Percentiles rank a stretch among this genome's conserved stretches.
phyloP scores from a whole-genome alignment of 352 stramenopile species.

The Globisporangium irregulare region DNA sequence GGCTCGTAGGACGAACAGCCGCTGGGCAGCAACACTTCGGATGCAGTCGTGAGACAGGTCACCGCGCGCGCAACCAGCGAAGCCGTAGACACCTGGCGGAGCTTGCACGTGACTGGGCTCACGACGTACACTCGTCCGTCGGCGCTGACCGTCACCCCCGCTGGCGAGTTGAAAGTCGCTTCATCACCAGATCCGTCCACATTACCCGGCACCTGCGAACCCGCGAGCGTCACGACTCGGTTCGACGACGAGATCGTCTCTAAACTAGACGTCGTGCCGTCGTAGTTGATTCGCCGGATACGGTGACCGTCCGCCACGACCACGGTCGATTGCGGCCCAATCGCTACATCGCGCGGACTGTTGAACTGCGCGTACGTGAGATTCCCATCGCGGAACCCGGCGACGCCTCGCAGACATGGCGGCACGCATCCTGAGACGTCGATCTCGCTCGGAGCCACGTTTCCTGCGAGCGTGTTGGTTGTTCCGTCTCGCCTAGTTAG shows the following conservation, averaged over 20 bases:
- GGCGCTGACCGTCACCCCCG: slow-evolving; percentile 78
- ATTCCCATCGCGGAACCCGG: slow-evolving; percentile 85
- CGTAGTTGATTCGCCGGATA: slow-evolving; percentile 82
- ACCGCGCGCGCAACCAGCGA: slow-evolving; percentile 58
- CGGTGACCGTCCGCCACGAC: slow-evolving; percentile 90
- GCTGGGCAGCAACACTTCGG: slow-evolving; percentile 87
- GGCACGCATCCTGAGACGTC: slow-evolving; percentile 83
- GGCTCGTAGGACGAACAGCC: slow-evolving; percentile 94
- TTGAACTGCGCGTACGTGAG: slow-evolving; percentile 89
- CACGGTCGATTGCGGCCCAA: slow-evolving; percentile 77
- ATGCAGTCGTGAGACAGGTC: slow-evolving; percentile 75
- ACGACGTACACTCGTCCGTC: slow-evolving; percentile 90
- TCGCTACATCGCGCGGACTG: slow-evolving; percentile 89
- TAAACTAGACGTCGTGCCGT: slow-evolving; percentile 47
- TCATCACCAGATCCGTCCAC: slow-evolving; percentile 86
- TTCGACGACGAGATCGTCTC: slow-evolving; percentile 61
- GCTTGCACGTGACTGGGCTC: slow-evolving; percentile 88
- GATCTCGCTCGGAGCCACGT: slow-evolving; percentile 50
- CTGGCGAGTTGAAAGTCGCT: slow-evolving; percentile 88
- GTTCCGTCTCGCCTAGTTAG: slow-evolving; percentile 34
- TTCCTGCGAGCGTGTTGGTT: slow-evolving; percentile 65
- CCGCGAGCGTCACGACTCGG: slow-evolving; percentile 91
- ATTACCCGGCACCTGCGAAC: slow-evolving; percentile 56
- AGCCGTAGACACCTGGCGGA: slow-evolving; percentile 82
- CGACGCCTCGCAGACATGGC: slow-evolving; percentile 88